Conservation (phyloP, 2,329 filamentous ascomycete genomes). For the Ophidiomyces ophidiicola region DNA sequence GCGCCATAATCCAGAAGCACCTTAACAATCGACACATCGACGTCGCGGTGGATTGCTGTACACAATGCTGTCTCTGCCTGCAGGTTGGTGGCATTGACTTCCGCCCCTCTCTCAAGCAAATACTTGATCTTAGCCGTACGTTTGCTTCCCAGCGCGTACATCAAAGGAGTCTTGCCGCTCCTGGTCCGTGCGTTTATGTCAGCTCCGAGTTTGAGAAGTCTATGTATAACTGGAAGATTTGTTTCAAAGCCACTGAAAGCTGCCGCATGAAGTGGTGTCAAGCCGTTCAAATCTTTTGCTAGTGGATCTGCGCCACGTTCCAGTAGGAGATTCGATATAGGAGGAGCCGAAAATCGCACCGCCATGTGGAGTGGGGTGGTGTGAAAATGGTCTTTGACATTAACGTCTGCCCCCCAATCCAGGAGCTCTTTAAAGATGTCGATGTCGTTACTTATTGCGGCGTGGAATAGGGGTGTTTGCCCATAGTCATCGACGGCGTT, state of each 20-base stretch:
- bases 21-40: neutral
- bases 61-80: slow-evolving; percentile 3
- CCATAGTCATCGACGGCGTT: neutral
- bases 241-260: neutral
- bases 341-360: neutral
- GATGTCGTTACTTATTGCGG: slow-evolving; percentile 4
- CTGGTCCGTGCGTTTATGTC: slow-evolving; percentile 3
- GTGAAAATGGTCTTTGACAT: neutral
- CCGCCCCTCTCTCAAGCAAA: slow-evolving; percentile 3
- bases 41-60: neutral
- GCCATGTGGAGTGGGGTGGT: slow-evolving; percentile 6
- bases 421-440: slow-evolving; percentile 1
- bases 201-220: slow-evolving; percentile 2
- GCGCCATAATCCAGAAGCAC: slow-evolving; percentile 2
- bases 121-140: neutral
- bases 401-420: slow-evolving; percentile 1
- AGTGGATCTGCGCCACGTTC: slow-evolving; percentile 25
- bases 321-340: neutral
- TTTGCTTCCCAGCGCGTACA: slow-evolving; percentile 1
- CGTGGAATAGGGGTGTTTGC: slow-evolving; percentile 8
- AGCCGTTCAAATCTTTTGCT: slow-evolving; percentile 26
- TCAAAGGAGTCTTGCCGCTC: slow-evolving; percentile 4
- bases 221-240: neutral
- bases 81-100: neutral
- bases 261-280: slow-evolving; percentile 23